phyloP scores from a whole-genome alignment of 306 rosid genomes.

The Parietaria judaica region DNA sequence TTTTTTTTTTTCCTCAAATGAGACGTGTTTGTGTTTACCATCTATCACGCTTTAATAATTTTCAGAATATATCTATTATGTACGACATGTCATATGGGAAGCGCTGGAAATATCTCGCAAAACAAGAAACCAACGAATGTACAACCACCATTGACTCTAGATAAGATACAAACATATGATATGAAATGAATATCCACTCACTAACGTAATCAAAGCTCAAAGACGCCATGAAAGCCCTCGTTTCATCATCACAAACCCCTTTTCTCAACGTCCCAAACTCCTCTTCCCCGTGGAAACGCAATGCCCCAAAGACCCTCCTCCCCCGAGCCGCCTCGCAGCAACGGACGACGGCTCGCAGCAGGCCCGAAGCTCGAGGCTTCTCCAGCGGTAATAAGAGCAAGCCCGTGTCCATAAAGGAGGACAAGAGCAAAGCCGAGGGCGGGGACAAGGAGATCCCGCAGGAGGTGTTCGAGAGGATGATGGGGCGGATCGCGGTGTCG shows the following conservation, averaged over 20 bases:
- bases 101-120: no score
- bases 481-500: conserved; percentile 45
- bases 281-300: conserved; percentile 41
- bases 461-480: conserved; percentile 48
- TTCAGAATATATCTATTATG: no score
- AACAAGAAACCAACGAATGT: no score
- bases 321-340: conserved; percentile 18
- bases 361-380: conserved; percentile 43
- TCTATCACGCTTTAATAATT: no score
- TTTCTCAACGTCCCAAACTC: conserved; percentile 28
- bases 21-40: no score
- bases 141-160: conserved; percentile 30
- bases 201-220: neutral
- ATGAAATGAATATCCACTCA: neutral
- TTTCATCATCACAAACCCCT: conserved; percentile 31
- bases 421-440: conserved; percentile 6
- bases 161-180: conserved; percentile 34
- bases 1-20: no score
- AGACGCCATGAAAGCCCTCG: conserved; percentile 51
- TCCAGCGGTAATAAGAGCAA: conserved; percentile 26
- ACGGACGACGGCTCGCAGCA: conserved; percentile 15
- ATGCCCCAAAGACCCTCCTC: conserved; percentile 4
- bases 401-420: conserved; percentile 1
- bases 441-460: conserved; percentile 45
- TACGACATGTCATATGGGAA: no score